Conservation (phyloP, 2,329 filamentous ascomycete genomes). For the Zasmidium cellare region DNA sequence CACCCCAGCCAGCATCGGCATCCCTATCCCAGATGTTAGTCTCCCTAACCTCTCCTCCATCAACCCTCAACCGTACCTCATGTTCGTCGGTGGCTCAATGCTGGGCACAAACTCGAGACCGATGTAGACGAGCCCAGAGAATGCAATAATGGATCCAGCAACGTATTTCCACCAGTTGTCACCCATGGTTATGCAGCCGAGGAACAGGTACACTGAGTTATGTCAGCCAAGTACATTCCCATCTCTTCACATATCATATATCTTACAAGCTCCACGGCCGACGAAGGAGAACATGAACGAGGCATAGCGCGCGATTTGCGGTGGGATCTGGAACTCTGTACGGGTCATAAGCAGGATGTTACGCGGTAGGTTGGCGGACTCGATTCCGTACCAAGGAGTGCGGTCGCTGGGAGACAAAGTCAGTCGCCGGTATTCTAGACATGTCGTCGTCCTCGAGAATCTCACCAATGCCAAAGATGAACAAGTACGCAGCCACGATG, state of each 20-base stretch:
- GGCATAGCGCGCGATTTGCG: constrained; percentile 88
- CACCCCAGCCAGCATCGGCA: constrained; percentile 54
- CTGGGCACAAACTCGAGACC: constrained; percentile 52
- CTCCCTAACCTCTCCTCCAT: not conserved
- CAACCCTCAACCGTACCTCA: constrained; percentile 41
- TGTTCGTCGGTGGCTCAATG: constrained; percentile 56
- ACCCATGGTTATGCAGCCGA: constrained; percentile 81
- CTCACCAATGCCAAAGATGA: constrained; percentile 84
- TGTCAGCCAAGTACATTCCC: constrained; percentile 16
- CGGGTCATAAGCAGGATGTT: constrained; percentile 7
- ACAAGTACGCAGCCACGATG: constrained; percentile 82
- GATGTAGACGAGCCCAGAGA: constrained; percentile 75
- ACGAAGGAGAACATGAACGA: constrained; percentile 98
- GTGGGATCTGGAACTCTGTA: constrained; percentile 87
- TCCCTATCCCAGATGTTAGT: constrained; percentile 37
- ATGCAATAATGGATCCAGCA: constrained; percentile 73
- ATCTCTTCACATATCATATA: not conserved
- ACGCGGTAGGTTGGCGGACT: not conserved
- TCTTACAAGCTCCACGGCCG: constrained; percentile 88
- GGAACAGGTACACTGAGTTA: constrained; percentile 84
- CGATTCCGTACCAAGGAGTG: constrained; percentile 45
- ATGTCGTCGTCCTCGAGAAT: not conserved
- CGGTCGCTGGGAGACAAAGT: constrained; percentile 56
- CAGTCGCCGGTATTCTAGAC: constrained; percentile 10
- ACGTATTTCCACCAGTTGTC: constrained; percentile 67